A percentile compares a stretch with the other conserved stretches of the same genome.
Conservation (phyloP, 352 stramenopile species). For the Phytopythium litorale region DNA sequence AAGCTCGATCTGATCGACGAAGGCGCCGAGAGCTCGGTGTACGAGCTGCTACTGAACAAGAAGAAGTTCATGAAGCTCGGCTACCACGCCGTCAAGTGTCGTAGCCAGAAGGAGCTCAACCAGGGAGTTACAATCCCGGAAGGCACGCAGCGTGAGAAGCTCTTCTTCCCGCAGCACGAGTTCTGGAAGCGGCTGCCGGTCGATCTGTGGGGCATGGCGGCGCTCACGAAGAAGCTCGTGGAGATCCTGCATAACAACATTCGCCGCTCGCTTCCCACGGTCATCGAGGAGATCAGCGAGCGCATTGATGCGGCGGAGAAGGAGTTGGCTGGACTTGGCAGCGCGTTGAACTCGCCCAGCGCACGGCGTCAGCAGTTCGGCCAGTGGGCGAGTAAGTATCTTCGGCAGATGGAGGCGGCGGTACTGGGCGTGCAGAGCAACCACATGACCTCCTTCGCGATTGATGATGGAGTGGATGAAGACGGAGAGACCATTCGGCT, state of each 20-base stretch:
- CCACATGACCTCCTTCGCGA: background rate
- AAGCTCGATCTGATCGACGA: slow-evolving; percentile 88
- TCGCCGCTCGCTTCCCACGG: slow-evolving; percentile 33
- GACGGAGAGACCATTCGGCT: background rate
- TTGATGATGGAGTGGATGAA: background rate
- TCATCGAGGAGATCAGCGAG: slow-evolving; percentile 36
- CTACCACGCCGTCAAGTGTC: slow-evolving; percentile 88
- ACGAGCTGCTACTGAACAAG: slow-evolving; percentile 70
- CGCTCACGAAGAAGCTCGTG: slow-evolving; percentile 31
- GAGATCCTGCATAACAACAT: slow-evolving; percentile 52
- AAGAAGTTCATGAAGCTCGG: slow-evolving; percentile 64
- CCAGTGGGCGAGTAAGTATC: slow-evolving; percentile 24
- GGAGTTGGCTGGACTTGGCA: slow-evolving; percentile 21
- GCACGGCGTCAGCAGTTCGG: slow-evolving; percentile 27
- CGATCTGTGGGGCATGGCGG: slow-evolving; percentile 29
- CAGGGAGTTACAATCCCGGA: slow-evolving; percentile 51
- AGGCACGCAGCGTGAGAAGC: slow-evolving; percentile 40
- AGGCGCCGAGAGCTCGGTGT: slow-evolving; percentile 62
- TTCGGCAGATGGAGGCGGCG: slow-evolving; percentile 29
- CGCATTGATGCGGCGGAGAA: slow-evolving; percentile 16
- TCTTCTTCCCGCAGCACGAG: slow-evolving; percentile 51
- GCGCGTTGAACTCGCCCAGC: slow-evolving; percentile 13
- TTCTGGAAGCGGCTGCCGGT: slow-evolving; percentile 32
- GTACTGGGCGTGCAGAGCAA: slow-evolving; percentile 8
- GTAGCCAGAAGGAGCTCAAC: slow-evolving; percentile 65